Evolutionary conservation across 257 asterid genomes (phyloP).

Genomic region (Fraxinus quadrangulata): DNA sequence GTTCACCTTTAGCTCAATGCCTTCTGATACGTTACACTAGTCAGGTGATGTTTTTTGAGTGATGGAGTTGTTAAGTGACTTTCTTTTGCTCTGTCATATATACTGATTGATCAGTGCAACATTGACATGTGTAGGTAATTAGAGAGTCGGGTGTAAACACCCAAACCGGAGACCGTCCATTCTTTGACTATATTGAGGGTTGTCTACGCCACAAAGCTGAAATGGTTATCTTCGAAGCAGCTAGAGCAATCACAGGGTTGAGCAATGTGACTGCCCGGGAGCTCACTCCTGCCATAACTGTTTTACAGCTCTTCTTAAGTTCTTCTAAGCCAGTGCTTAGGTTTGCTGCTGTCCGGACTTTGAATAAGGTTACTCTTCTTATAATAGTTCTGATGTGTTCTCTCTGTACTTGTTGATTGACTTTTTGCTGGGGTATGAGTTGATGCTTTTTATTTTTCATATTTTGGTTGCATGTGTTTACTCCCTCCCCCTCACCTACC

Average conservation of each 20-base stretch:
- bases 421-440: neutral
- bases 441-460: neutral
- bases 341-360: conserved; percentile 93
- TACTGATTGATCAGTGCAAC: conserved; percentile 24
- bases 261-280: conserved; percentile 77
- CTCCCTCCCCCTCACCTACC: conserved; percentile 1
- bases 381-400: conserved; percentile 1
- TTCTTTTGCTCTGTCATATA: conserved; percentile 17
- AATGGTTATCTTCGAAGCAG: conserved; percentile 96
- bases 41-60: conserved; percentile 50
- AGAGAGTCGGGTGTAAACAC: conserved; percentile 70
- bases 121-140: conserved; percentile 58
- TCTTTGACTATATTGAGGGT: conserved; percentile 88
- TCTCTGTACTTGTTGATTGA: neutral
- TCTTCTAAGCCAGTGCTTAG: conserved; percentile 92
- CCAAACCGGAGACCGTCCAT: conserved; percentile 83
- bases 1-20: conserved; percentile 94
- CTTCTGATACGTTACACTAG: conserved; percentile 90
- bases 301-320: conserved; percentile 82
- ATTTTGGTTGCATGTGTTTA: conserved; percentile 16
- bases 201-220: conserved; percentile 96
- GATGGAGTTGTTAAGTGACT: conserved; percentile 19
- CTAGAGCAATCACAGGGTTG: conserved; percentile 89
- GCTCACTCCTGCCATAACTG: conserved; percentile 90
- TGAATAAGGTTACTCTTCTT: conserved; percentile 69